phyloP scores from a whole-genome alignment of 2,329 filamentous ascomycete genomes.

The Pseudogymnoascus sp. region DNA sequence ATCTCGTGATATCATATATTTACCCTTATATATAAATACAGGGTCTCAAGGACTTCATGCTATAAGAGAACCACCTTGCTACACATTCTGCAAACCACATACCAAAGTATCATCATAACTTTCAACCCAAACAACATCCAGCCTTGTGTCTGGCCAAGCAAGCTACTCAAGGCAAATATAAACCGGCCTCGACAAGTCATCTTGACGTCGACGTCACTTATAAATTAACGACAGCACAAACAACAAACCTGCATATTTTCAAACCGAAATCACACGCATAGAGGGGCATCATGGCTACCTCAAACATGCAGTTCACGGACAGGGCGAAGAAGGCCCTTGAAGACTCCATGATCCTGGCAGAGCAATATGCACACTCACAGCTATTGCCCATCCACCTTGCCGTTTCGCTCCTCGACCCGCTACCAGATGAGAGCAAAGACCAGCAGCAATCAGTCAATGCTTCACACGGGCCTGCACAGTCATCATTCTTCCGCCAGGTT shows the following conservation, averaged over 20 bases:
- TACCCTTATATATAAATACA: neutral
- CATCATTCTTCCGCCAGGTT: slow-evolving; percentile 88
- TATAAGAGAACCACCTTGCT: neutral
- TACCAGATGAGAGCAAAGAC: slow-evolving; percentile 68
- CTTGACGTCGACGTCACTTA: neutral
- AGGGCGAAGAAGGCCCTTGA: slow-evolving; percentile 81
- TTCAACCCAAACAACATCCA: neutral
- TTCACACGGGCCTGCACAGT: slow-evolving; percentile 49
- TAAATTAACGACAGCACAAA: neutral
- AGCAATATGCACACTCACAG: slow-evolving; percentile 86
- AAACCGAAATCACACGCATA: neutral
- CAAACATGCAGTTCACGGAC: slow-evolving; percentile 87
- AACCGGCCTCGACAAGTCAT: neutral
- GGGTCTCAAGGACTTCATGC: neutral
- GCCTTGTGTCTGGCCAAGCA: neutral
- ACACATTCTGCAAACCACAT: neutral
- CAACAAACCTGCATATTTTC: neutral
- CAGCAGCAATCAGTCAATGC: slow-evolving; percentile 60
- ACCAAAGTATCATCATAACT: neutral
- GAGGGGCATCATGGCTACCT: slow-evolving; percentile 48
- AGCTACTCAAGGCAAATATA: neutral
- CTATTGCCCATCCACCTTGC: slow-evolving; percentile 85
- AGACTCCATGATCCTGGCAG: slow-evolving; percentile 78
- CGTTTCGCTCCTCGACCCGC: slow-evolving; percentile 68
- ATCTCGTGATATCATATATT: neutral